Evolutionary conservation across 1,284 basidiomycete species (phyloP).

Genomic region (Salmacisia buchloeana): DNA sequence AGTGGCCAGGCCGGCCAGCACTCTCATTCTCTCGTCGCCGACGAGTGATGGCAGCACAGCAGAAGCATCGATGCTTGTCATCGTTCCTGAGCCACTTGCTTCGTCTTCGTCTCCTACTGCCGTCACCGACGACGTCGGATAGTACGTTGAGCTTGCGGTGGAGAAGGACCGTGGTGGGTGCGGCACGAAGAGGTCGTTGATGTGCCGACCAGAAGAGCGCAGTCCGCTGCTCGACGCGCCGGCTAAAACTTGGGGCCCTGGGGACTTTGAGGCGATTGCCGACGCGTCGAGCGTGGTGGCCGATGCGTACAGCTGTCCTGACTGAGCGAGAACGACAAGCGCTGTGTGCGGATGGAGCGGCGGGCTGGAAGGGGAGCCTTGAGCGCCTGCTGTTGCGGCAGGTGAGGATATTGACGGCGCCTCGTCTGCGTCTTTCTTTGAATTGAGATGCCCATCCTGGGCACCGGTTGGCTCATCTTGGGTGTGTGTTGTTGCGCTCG

Average conservation of each 20-base stretch:
- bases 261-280: too few relatives aligned
- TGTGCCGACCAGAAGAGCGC: too few relatives aligned
- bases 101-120: too few relatives aligned
- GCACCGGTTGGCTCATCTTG: too few relatives aligned
- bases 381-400: too few relatives aligned
- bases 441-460: too few relatives aligned
- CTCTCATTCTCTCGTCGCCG: background rate
- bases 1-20: background rate
- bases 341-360: conserved; percentile 7
- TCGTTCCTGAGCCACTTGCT: background rate
- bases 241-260: background rate
- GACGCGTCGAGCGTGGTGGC: background rate
- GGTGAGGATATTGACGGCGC: too few relatives aligned
- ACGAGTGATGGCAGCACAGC: background rate
- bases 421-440: too few relatives aligned
- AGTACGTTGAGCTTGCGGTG: background rate
- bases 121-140: too few relatives aligned
- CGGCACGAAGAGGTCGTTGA: conserved; percentile 1
- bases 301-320: background rate
- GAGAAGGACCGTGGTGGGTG: background rate
- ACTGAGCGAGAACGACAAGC: conserved; percentile 1
- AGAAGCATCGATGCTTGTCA: background rate
- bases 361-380: too few relatives aligned
- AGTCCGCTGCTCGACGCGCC: background rate
- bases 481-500: too few relatives aligned